These are phyloP conservation scores for Phytophthora tubulina DNA, from an alignment of 352 stramenopile genomes.

Conservation along the genomic window DNA sequence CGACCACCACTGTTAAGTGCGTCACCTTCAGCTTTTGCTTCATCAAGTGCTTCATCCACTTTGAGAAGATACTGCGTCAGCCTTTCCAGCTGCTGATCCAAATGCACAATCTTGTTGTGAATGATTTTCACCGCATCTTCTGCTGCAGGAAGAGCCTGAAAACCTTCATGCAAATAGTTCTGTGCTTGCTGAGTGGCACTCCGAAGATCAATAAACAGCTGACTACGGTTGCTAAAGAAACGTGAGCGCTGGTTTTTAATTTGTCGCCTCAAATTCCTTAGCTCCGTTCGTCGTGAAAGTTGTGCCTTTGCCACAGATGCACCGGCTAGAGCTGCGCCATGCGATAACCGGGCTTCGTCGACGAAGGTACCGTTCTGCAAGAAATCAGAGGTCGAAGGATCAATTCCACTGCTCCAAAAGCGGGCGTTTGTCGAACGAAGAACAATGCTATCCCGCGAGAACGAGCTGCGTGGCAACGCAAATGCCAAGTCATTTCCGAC, in stretches of 20 bases:
- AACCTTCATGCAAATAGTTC: conserved; percentile 88
- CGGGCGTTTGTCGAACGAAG: conserved; percentile 78
- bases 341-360: conserved; percentile 61
- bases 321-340: conserved; percentile 48
- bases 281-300: conserved; percentile 67
- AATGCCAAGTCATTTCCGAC: conserved; percentile 87
- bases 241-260: conserved; percentile 88
- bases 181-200: conserved; percentile 84
- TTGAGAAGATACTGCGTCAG: conserved; percentile 69
- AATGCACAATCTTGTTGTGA: conserved; percentile 79
- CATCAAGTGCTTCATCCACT: conserved; percentile 81
- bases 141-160: conserved; percentile 71
- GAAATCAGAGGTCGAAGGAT: conserved; percentile 75
- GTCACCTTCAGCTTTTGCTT: conserved; percentile 68
- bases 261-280: conserved; percentile 76
- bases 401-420: conserved; percentile 75
- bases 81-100: conserved; percentile 81
- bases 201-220: conserved; percentile 85
- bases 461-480: conserved; percentile 80
- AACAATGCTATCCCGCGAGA: conserved; percentile 79
- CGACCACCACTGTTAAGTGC: conserved; percentile 49
- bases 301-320: conserved; percentile 62
- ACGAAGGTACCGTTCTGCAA: conserved; percentile 78
- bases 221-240: conserved; percentile 82
- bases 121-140: conserved; percentile 89